Percentiles rank a stretch among this genome's conserved stretches.
Evolutionary conservation across 1,139 yeast genomes (phyloP).

Genomic region (Wickerhamiella pararugosa): DNA sequence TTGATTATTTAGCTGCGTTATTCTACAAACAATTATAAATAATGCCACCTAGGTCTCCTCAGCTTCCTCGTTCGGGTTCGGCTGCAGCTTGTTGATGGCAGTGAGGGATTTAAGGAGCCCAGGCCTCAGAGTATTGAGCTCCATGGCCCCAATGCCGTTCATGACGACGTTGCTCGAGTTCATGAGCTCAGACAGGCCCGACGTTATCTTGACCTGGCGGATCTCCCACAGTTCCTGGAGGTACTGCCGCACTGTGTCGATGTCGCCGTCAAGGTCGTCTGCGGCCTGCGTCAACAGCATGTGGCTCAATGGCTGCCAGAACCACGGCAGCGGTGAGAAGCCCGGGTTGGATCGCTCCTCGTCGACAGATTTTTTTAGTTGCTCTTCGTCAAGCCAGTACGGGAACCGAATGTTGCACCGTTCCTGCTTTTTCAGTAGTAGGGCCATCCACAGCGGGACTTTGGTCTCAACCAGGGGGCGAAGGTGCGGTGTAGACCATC

Average conservation of each 20-base stretch:
- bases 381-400: slow-evolving; percentile 56
- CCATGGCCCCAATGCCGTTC: slow-evolving; percentile 70
- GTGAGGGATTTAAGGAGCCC: slow-evolving; percentile 71
- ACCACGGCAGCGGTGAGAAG: slow-evolving; percentile 62
- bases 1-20: too few relatives aligned
- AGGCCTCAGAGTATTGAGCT: slow-evolving; percentile 78
- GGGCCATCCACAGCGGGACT: slow-evolving; percentile 81
- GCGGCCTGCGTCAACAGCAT: slow-evolving; percentile 47
- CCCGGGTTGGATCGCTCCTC: slow-evolving; percentile 46
- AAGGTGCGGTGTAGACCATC: slow-evolving; percentile 36
- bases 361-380: slow-evolving; percentile 44
- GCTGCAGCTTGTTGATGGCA: slow-evolving; percentile 29
- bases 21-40: neutral
- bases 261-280: slow-evolving; percentile 60
- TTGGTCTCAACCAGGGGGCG: slow-evolving; percentile 55
- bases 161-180: slow-evolving; percentile 75
- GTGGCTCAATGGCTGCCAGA: slow-evolving; percentile 75
- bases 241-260: slow-evolving; percentile 47
- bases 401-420: slow-evolving; percentile 83
- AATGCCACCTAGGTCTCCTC: neutral
- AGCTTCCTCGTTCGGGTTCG: neutral
- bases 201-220: slow-evolving; percentile 63
- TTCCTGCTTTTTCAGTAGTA: slow-evolving; percentile 66
- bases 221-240: slow-evolving; percentile 78
- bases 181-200: slow-evolving; percentile 51